These are phyloP conservation scores for Pichia sp. DNA, from an alignment of 1,139 yeast species.

Conservation along the genomic window DNA sequence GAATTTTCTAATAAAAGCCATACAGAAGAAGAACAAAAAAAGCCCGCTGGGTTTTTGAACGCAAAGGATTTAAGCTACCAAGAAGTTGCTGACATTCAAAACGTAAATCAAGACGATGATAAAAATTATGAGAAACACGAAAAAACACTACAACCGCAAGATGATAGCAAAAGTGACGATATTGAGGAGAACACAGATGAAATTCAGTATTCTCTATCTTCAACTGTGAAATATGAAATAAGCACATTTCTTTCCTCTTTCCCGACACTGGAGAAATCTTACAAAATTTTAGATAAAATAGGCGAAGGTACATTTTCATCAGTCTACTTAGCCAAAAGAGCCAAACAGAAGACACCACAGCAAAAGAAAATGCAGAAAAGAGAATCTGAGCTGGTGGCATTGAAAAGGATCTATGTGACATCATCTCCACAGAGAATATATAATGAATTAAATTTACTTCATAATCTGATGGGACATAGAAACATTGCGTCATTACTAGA, in stretches of 20 bases:
- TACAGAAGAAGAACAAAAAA: too few species aligned
- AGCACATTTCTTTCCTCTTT: constrained; percentile 53
- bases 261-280: constrained; percentile 50
- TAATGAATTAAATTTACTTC: constrained; percentile 75
- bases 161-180: not conserved
- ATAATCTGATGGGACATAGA: constrained; percentile 56
- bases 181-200: not conserved
- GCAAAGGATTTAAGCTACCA: too few species aligned
- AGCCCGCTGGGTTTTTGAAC: too few species aligned
- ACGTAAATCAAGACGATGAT: not conserved
- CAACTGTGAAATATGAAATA: constrained; percentile 59
- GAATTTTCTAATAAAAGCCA: too few species aligned
- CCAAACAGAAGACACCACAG: constrained; percentile 27
- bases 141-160: not conserved
- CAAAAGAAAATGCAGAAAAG: constrained; percentile 17
- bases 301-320: constrained; percentile 95
- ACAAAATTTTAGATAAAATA: constrained; percentile 68
- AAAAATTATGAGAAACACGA: not conserved
- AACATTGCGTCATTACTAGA: constrained; percentile 86
- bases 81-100: not conserved
- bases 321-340: constrained; percentile 55
- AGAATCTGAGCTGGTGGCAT: constrained; percentile 53
- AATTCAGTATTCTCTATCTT: not conserved
- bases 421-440: constrained; percentile 87
- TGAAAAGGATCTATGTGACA: constrained; percentile 90